Base-by-base conservation (phyloP, 352 stramenopile genomes). In the Pythium rishiriense region DNA sequence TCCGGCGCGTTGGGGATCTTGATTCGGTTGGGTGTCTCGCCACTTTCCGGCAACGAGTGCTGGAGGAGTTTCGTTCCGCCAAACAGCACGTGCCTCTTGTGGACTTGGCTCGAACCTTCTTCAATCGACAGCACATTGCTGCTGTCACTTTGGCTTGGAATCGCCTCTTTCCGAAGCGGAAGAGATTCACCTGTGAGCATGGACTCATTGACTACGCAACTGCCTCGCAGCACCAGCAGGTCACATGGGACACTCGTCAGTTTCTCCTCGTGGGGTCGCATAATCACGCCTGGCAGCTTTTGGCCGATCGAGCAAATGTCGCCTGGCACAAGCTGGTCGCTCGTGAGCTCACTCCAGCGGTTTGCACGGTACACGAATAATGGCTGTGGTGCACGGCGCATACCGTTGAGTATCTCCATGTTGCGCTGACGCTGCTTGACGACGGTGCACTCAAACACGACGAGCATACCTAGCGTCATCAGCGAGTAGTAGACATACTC, bases 401-500 rank as follows among this genome's bases (percentile, higher is more conserved):
- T 97, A 62, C 81, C 75, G 21, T 96, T 80, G 46, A 99, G 78
- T 48, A 81, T 84, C 62, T 96, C 74, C 48, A 99, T 81, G 59
- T 86, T 89, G 58, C 89, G 87, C 56, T 97, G 78, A 19, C 95
- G 81, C 73, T 98, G 93, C 57, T 88, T 93, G 25, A 94, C 93
- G 24, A 98, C 78, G 8, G 90, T 97, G 46, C 78, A 91, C 74
- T 99, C 97, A 66, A 99, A 98, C 25, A 98, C 57, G 15, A 99
- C 69, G 10, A 99, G 79, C 74, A 97, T 97, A 19, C 83, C 63
- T 4, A 99, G 81, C 9, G 96, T 99, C 67, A 98, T 96, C n/a
- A 98, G 68, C 2, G 89, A 89, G 73, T 98, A 99, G 73, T 98
- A 96, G 79, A 97, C 98, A 75, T 99, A 99, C 69, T 99, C 97